Evolutionary conservation across 2,329 filamentous ascomycete genomes (phyloP).

Genomic region (Zymoseptoria brevis): DNA sequence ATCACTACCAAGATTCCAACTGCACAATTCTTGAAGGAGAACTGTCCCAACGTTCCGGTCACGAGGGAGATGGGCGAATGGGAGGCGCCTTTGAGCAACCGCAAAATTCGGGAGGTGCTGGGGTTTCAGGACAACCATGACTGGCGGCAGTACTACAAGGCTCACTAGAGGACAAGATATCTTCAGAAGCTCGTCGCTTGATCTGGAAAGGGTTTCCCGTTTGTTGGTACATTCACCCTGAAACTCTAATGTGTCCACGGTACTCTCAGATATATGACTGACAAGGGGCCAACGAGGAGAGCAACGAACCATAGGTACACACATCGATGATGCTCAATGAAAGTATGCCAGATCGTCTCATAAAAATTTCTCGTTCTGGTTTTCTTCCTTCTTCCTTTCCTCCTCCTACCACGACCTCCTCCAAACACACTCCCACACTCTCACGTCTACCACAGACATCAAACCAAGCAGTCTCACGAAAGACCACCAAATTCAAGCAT

Average conservation of each 20-base stretch:
- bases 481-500: background rate
- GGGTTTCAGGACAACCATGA: conserved; percentile 53
- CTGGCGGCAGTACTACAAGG: conserved; percentile 46
- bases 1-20: conserved; percentile 50
- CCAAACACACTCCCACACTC: background rate
- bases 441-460: background rate
- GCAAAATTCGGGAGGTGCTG: conserved; percentile 51
- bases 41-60: conserved; percentile 44
- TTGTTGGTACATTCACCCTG: background rate
- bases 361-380: background rate
- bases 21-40: conserved; percentile 44
- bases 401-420: background rate
- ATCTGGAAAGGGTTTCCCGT: background rate
- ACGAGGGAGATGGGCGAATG: conserved; percentile 49
- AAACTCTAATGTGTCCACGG: background rate
- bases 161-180: background rate
- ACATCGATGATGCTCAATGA: background rate
- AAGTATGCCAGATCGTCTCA: background rate
- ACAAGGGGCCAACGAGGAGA: background rate
- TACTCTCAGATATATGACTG: background rate
- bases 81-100: conserved; percentile 54
- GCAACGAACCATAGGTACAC: background rate
- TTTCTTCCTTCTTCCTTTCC: background rate
- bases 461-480: background rate
- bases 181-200: background rate